Base-by-base conservation (phyloP, 1,284 basidiomycete species). In the Rhodotorula mucilaginosa region DNA sequence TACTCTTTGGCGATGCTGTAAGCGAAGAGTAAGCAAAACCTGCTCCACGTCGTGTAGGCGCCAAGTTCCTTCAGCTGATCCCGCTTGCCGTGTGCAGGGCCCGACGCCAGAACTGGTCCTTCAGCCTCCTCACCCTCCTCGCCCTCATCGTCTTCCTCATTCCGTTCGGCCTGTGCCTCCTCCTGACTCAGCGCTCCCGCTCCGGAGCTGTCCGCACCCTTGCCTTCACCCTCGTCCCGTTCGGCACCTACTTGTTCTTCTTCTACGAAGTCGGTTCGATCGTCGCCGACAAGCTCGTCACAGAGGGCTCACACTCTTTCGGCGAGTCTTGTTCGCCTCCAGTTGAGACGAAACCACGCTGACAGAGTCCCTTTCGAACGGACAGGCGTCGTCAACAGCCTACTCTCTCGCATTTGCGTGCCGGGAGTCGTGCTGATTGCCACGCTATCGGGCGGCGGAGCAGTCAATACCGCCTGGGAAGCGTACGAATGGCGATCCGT, bases 351-450 rank as follows among this genome's bases (percentile, higher is more conserved):
- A n/a, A n/a, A 5, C 0, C 4, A 12, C 10, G 26, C 58, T 56
- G 12, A 64, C 34, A n/a, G 2, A n/a, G 2, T 19, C 26, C 15
- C 10, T 8, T 16, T n/a, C 58, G 48, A 10, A 0, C 29, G 3
- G 18, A 18, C 71, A 79, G 78, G 79, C 5, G 62, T 79, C n/a
- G 70, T 80, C 64, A 79, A 79, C 58, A 69, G 74, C 5, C 72
- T 78, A 5, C 70, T 80, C 1, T 77, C 78, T n/a, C 75, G 82
- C 10, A 81, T 82, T 2, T 82, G 81, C 57, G 80, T 82, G 13
- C 79, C 82, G 3, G 82, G 82, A 13, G 80, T 82, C 21, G 74
- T 79, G 6, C 76, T 83, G n/a, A 83, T 83, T 62, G 82, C 79
- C 1, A 69, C 80, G 1, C 74, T 83, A 0, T 83, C 82, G 0